phyloP scores from a whole-genome alignment of 768 basidiomycete genomes.

The Suillus subalutaceus region DNA sequence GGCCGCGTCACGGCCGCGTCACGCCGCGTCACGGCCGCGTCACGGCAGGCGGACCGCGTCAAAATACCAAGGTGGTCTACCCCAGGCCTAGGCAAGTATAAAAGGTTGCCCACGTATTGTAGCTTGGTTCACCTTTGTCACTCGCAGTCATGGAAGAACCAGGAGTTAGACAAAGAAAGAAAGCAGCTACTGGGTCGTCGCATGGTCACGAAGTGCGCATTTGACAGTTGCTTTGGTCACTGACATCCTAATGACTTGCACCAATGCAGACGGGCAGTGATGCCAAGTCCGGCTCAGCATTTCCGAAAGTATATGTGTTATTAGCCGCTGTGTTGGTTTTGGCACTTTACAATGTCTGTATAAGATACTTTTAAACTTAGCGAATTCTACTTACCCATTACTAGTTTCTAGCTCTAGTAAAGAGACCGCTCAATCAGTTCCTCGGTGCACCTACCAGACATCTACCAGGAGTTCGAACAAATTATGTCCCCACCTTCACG shows the following conservation, averaged over 20 bases:
- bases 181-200: neutral
- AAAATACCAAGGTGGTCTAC: neutral
- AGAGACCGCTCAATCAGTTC: conserved; percentile 12
- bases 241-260: neutral
- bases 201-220: conserved; percentile 12
- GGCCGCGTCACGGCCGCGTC: too few species aligned
- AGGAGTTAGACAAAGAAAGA: conserved; percentile 28
- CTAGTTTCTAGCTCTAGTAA: conserved; percentile 20
- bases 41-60: too few species aligned
- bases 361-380: neutral
- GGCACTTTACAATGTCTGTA: conserved; percentile 24
- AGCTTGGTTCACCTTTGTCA: neutral
- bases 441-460: conserved; percentile 7
- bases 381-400: conserved; percentile 7
- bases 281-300: neutral
- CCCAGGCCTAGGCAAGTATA: neutral
- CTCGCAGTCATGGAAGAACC: conserved; percentile 18
- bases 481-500: conserved; percentile 30
- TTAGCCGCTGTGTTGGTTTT: conserved; percentile 10
- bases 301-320: conserved; percentile 17
- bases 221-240: neutral
- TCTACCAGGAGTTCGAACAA: conserved; percentile 25
- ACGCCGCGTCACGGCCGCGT: too few species aligned
- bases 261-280: conserved; percentile 11
- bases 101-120: neutral